These are phyloP conservation scores for Datura wrightii DNA, from an alignment of 257 asterid species.

Conservation along the genomic window DNA sequence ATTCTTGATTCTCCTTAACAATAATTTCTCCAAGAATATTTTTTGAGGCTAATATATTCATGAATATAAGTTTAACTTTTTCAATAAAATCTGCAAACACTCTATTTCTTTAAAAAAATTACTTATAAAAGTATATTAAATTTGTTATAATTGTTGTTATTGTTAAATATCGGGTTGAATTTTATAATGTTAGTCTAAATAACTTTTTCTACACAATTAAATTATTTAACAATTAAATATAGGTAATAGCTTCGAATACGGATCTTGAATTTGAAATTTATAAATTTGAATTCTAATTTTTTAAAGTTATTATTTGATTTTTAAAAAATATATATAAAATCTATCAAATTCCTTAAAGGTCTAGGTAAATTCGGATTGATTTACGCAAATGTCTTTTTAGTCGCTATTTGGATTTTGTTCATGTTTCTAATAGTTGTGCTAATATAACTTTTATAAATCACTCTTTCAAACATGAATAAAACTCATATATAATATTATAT, in stretches of 20 bases:
- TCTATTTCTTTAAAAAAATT: too few relatives aligned
- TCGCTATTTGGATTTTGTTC: neutral
- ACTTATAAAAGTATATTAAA: too few relatives aligned
- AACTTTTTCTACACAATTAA: neutral
- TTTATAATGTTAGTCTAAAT: too few relatives aligned
- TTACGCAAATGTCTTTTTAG: neutral
- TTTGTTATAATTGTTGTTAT: too few relatives aligned
- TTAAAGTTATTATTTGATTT: neutral
- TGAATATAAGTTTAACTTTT: too few relatives aligned
- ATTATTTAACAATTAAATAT: neutral
- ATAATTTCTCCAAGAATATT: neutral
- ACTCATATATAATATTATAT: too few relatives aligned
- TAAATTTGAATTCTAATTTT: neutral
- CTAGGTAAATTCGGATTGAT: neutral
- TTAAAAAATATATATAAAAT: neutral
- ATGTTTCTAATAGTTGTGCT: too few relatives aligned
- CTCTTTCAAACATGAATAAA: too few relatives aligned
- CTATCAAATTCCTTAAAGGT: neutral
- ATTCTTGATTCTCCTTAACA: neutral
- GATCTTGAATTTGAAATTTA: neutral
- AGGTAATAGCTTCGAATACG: neutral
- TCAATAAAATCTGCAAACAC: accelerated
- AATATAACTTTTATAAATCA: too few relatives aligned
- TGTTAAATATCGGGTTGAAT: too few relatives aligned
- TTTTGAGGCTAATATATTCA: neutral